phyloP scores from a whole-genome alignment of 2,329 filamentous ascomycete genomes.

The Monilinia laxa region DNA sequence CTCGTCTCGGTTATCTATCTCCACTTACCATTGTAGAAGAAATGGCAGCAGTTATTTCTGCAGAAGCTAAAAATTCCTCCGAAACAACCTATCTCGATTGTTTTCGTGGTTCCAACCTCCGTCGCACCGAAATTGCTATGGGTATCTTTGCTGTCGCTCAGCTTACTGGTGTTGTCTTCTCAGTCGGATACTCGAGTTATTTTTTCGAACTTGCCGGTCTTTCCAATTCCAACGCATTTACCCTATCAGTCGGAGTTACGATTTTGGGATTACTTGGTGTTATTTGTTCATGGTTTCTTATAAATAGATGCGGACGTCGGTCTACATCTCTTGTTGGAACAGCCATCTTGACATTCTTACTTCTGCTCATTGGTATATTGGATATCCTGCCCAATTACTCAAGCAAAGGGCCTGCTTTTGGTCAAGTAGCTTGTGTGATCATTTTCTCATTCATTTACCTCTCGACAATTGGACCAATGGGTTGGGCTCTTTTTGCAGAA shows the following conservation, averaged over 20 bases:
- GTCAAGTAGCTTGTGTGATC: constrained; percentile 21
- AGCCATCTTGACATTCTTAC: constrained; percentile 14
- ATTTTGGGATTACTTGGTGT: constrained; percentile 18
- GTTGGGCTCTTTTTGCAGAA: constrained; percentile 23
- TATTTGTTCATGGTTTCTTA: constrained; percentile 21
- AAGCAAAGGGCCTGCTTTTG: constrained; percentile 13
- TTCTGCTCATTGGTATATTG: constrained; percentile 19
- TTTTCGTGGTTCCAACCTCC: constrained; percentile 31
- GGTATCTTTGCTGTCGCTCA: constrained; percentile 42
- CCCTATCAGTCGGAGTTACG: constrained; percentile 26
- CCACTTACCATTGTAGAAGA: constrained; percentile 40
- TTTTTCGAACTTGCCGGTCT: constrained; percentile 49
- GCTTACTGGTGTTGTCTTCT: constrained; percentile 59
- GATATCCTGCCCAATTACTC: constrained; percentile 21
- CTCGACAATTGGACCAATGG: constrained; percentile 20
- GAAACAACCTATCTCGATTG: constrained; percentile 29
- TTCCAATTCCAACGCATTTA: constrained; percentile 41
- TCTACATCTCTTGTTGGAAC: constrained; percentile 21
- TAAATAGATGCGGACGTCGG: constrained; percentile 22
- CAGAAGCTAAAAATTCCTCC: constrained; percentile 28
- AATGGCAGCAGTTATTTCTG: constrained; percentile 32
- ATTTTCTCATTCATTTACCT: constrained; percentile 20
- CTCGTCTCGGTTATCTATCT: constrained; percentile 48
- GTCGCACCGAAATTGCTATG: constrained; percentile 29
- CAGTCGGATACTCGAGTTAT: constrained; percentile 49